A percentile compares a stretch with the other conserved stretches of the same genome.
Conservation (phyloP, 2,329 filamentous ascomycete species). For the Thelonectria olida region DNA sequence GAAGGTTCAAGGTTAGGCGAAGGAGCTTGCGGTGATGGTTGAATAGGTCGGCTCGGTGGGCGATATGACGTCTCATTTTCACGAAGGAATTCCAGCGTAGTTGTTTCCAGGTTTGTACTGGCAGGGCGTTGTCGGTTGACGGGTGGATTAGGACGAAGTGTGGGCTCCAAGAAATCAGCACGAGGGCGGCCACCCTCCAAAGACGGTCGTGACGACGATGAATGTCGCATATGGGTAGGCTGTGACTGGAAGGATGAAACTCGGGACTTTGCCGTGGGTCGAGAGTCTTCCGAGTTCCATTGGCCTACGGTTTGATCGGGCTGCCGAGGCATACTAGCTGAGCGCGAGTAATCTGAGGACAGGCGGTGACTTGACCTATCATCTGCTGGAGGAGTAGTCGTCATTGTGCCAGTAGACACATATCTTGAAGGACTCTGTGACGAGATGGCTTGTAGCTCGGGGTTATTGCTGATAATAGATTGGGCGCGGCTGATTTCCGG, state of each 20-base stretch:
- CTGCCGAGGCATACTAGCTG: constrained; percentile 41
- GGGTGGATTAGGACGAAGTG: constrained; percentile 44
- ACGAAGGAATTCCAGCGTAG: constrained; percentile 78
- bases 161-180: constrained; percentile 37
- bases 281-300: constrained; percentile 31
- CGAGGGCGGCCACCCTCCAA: constrained; percentile 40
- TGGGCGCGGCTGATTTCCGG: constrained; percentile 68
- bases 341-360: constrained; percentile 37
- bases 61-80: constrained; percentile 72
- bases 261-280: constrained; percentile 28
- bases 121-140: constrained; percentile 71
- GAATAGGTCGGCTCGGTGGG: constrained; percentile 43
- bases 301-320: constrained; percentile 29
- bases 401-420: constrained; percentile 81
- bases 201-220: constrained; percentile 39
- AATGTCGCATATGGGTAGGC: constrained; percentile 38
- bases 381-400: constrained; percentile 65
- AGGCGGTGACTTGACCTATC: constrained; percentile 30
- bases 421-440: constrained; percentile 52
- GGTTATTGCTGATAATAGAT: constrained; percentile 70
- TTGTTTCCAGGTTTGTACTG: constrained; percentile 85
- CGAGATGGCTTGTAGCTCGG: constrained; percentile 67
- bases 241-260: constrained; percentile 38
- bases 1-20: constrained; percentile 54
- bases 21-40: constrained; percentile 42